Conservation (phyloP, 75 land plant species). For the Chamaecyparis obtusa region DNA sequence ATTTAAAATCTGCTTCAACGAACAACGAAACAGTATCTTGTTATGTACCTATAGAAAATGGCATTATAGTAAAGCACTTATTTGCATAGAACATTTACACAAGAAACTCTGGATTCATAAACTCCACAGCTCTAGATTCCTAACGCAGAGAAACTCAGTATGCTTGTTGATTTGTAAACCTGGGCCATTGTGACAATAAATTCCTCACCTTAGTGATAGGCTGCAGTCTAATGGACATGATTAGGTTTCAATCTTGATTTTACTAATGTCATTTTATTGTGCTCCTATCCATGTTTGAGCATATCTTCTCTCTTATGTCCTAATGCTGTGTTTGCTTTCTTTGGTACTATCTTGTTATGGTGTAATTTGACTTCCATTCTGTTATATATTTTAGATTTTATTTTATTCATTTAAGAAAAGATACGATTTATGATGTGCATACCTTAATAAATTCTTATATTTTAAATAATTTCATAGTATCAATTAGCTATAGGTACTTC, state of each 20-base stretch:
- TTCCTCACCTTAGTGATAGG: background rate
- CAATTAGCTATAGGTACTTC: too few species aligned
- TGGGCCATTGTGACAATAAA: background rate
- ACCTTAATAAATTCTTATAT: too few species aligned
- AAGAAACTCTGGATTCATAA: background rate
- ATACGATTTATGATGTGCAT: too few species aligned
- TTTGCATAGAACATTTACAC: background rate
- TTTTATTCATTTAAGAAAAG: too few species aligned
- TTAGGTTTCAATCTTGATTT: background rate
- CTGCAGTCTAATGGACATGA: background rate
- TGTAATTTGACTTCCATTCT: too few species aligned
- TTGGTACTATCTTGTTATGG: background rate
- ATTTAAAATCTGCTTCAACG: background rate
- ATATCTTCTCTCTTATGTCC: background rate
- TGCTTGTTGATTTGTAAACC: background rate
- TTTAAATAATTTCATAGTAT: too few species aligned
- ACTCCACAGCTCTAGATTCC: background rate
- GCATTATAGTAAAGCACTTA: background rate
- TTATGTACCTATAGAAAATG: background rate
- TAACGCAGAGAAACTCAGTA: background rate
- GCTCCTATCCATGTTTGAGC: background rate
- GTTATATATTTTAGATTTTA: too few species aligned
- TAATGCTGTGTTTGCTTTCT: background rate
- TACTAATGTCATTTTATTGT: background rate
- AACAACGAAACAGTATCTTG: background rate